A percentile compares a stretch with the other conserved stretches of the same genome.
Conservation (phyloP, 345 rosid genomes). For the Noccaea caerulescens region DNA sequence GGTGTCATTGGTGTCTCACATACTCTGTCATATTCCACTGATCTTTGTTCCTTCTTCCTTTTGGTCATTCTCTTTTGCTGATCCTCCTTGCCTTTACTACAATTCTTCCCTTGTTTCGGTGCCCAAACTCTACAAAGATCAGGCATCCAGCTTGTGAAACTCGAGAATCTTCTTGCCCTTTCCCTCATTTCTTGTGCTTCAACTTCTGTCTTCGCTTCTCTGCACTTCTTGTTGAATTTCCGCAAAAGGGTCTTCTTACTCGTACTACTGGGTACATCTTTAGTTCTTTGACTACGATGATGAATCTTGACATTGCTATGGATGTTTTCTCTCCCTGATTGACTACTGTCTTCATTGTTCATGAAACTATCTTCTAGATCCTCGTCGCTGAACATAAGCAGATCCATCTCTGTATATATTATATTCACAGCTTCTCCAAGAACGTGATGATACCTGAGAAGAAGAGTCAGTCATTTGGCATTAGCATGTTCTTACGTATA, state of each 20-base stretch:
- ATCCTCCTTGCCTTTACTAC: slow-evolving; percentile 40
- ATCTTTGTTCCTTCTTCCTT: slow-evolving; percentile 54
- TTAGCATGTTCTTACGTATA: slow-evolving; percentile 10
- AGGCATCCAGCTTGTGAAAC: slow-evolving; percentile 83
- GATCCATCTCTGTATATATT: slow-evolving; percentile 77
- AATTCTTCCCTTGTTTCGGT: slow-evolving; percentile 60
- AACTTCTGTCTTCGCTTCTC: slow-evolving; percentile 49
- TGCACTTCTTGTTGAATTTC: slow-evolving; percentile 40
- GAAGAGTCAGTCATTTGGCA: slow-evolving; percentile 24
- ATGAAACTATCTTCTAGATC: slow-evolving; percentile 56
- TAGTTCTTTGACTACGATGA: slow-evolving; percentile 34
- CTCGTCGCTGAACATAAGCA: slow-evolving; percentile 67
- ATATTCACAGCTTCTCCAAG: slow-evolving; percentile 65
- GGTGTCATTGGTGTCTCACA: slow-evolving; percentile 76
- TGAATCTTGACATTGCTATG: slow-evolving; percentile 46
- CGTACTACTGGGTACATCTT: slow-evolving; percentile 41
- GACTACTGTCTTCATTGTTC: slow-evolving; percentile 78
- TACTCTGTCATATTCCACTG: slow-evolving; percentile 59
- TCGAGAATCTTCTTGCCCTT: slow-evolving; percentile 78
- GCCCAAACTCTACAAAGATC: slow-evolving; percentile 95
- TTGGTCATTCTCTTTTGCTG: slow-evolving; percentile 50
- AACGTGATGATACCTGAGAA: slow-evolving; percentile 63
- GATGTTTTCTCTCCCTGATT: slow-evolving; percentile 53
- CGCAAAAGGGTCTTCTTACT: slow-evolving; percentile 40
- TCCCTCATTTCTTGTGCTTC: slow-evolving; percentile 79